Conservation (phyloP, 805 yeast genomes). For the Ogataea pilisensis region DNA sequence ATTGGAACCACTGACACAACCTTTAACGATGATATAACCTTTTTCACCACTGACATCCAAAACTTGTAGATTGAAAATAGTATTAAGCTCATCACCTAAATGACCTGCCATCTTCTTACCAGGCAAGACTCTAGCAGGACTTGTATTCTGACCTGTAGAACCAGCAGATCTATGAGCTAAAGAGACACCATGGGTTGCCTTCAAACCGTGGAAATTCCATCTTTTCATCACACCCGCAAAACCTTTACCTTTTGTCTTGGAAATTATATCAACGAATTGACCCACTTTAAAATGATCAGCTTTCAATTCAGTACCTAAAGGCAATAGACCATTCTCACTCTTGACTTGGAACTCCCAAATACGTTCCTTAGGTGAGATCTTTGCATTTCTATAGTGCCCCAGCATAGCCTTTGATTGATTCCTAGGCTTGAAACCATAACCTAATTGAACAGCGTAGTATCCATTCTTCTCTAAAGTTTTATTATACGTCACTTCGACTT, state of each 20-base stretch:
- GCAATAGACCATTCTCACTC: conserved; percentile 58
- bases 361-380: conserved; percentile 76
- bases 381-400: conserved; percentile 74
- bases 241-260: conserved; percentile 89
- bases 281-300: conserved; percentile 86
- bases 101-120: conserved; percentile 99
- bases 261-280: conserved; percentile 76
- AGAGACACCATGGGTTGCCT: conserved; percentile 95
- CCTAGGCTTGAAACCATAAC: conserved; percentile 67
- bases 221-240: conserved; percentile 98
- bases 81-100: conserved; percentile 76
- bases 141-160: conserved; percentile 92
- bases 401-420: conserved; percentile 63
- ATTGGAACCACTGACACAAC: conserved; percentile 87
- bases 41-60: conserved; percentile 76
- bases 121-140: conserved; percentile 94
- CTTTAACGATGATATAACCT: conserved; percentile 80
- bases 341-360: conserved; percentile 79
- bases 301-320: conserved; percentile 70
- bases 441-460: conserved; percentile 81
- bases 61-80: conserved; percentile 72
- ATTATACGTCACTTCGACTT: conserved; percentile 77
- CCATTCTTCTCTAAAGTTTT: conserved; percentile 74
- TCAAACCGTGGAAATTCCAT: conserved; percentile 82
- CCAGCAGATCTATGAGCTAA: conserved; percentile 93